A percentile compares a stretch with the other conserved stretches of the same genome.
Evolutionary conservation across 805 yeast genomes (phyloP).

Genomic region (Zygosaccharomyces lentus): DNA sequence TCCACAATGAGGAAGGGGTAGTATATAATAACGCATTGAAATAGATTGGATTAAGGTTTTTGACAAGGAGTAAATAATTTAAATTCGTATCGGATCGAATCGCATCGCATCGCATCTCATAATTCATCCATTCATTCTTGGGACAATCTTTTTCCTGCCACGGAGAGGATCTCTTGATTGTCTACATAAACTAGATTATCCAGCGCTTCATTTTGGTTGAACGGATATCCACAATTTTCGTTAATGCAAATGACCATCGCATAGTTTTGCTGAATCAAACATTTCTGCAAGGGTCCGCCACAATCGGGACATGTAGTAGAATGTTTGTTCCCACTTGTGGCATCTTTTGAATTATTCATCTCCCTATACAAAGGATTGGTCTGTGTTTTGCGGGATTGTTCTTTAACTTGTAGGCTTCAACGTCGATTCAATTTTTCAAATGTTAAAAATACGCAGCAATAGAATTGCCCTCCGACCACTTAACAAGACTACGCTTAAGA

Average conservation of each 20-base stretch:
- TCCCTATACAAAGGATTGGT: background rate
- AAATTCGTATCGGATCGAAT: background rate
- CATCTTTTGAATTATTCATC: background rate
- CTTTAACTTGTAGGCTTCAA: too few species aligned
- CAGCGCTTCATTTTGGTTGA: slow-evolving; percentile 22
- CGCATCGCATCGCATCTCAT: background rate
- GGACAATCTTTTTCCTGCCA: slow-evolving; percentile 25
- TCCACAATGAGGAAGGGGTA: slow-evolving; percentile 41
- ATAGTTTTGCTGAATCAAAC: slow-evolving; percentile 34
- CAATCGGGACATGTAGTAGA: slow-evolving; percentile 28
- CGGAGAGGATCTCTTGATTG: slow-evolving; percentile 27
- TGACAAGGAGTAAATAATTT: background rate
- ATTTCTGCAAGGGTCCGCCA: slow-evolving; percentile 22
- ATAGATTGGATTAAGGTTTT: background rate
- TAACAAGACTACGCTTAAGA: background rate
- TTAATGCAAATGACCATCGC: slow-evolving; percentile 32
- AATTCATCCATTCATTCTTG: slow-evolving; percentile 5
- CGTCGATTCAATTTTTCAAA: background rate
- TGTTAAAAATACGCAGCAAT: background rate
- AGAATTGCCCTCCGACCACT: background rate
- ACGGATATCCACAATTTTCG: slow-evolving; percentile 29
- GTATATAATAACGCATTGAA: slow-evolving; percentile 16
- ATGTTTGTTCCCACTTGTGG: background rate
- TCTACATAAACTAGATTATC: slow-evolving; percentile 27
- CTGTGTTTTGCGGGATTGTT: background rate